phyloP scores from a whole-genome alignment of 441 rosid species.

The Lepidium campestre region DNA sequence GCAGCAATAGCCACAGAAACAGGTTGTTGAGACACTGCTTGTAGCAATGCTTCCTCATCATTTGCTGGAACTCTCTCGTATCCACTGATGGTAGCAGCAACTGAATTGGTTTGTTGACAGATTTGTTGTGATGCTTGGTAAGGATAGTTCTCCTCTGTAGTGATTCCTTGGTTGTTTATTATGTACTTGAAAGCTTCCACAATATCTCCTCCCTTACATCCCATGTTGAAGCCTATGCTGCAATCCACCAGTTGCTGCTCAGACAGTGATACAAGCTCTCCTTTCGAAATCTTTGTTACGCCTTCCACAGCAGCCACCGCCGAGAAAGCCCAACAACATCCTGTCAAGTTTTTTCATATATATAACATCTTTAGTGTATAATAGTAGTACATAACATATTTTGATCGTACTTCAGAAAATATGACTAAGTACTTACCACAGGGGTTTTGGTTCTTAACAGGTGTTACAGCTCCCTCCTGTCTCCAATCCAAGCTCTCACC shows the following conservation, averaged over 20 bases:
- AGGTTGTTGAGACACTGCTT: constrained; percentile 35
- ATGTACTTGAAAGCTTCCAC: constrained; percentile 20
- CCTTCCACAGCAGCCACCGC: constrained; percentile 23
- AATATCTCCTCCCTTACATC: constrained; percentile 11
- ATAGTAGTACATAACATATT: too few species aligned
- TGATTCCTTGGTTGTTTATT: constrained; percentile 17
- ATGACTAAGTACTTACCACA: constrained; percentile 33
- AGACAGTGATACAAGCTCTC: constrained; percentile 21
- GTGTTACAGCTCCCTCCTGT: constrained; percentile 25
- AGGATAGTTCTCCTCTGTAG: constrained; percentile 15
- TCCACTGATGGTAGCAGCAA: constrained; percentile 9
- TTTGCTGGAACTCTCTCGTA: constrained; percentile 25
- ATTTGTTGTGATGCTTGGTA: constrained; percentile 1
- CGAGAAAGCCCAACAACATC: constrained; percentile 19
- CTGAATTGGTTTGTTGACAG: not conserved
- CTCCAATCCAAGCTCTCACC: constrained; percentile 30
- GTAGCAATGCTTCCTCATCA: constrained; percentile 25
- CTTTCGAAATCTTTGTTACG: not conserved
- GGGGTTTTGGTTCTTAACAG: constrained; percentile 17
- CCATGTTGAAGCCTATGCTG: not conserved
- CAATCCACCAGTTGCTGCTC: constrained; percentile 33
- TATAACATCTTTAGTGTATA: too few species aligned
- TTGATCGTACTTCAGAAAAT: too few species aligned
- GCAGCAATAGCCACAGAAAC: constrained; percentile 28
- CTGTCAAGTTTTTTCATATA: too few species aligned